Base-by-base conservation (phyloP, 2,329 filamentous ascomycete genomes). In the Colletotrichum lindemuthianum region DNA sequence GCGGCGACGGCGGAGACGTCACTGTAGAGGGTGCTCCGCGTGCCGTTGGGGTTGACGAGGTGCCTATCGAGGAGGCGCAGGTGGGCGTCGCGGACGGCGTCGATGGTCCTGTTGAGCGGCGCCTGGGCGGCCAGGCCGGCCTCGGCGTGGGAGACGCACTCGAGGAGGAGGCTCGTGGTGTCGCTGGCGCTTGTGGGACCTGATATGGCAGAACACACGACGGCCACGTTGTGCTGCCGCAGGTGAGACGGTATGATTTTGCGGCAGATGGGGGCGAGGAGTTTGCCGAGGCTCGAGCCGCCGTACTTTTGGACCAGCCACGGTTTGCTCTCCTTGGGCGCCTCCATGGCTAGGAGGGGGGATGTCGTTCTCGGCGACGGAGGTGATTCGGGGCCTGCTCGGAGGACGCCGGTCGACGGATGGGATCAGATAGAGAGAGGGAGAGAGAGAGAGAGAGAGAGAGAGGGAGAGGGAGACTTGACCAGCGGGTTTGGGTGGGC, bases 221-320 rank as follows among this genome's bases (percentile, higher is more conserved):
- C 90, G 59, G 93, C 94, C 69, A 97, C 88, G 77, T 90, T 90
- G 74, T 93, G 89, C 60, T 87, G 81, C 60, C 40, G 59, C 53
- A 59, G 49, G 39, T 54, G 58, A 13, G 63, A 63, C 45, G 60
- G 63, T 37, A 66, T 64, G 54, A 66, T 66, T 44, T 50, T 60
- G 15, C 43, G 40, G 77, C 80, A 67, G 74, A 85, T 83, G 77
- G 90, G 89, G 69, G 87, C 85, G 57, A 93, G 90, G 72, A 97
- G 97, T 80, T 97, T 97, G 71, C 95, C 95, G 54, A 98, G 91
- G 74, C 92, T 97, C 55, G 95, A 98, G 51, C 95, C 95, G 67
- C 94, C 94, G 77, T 97, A 97, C 79, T 97, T 97, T 77, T 97
- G 93, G 52, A 97, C 91, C 33, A 96, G 85, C 94, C 93, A 97